Evolutionary conservation across 306 rosid species (phyloP), one percentile per base, ranked within the genome.

Genomic region (Citrullus amarus): DNA sequence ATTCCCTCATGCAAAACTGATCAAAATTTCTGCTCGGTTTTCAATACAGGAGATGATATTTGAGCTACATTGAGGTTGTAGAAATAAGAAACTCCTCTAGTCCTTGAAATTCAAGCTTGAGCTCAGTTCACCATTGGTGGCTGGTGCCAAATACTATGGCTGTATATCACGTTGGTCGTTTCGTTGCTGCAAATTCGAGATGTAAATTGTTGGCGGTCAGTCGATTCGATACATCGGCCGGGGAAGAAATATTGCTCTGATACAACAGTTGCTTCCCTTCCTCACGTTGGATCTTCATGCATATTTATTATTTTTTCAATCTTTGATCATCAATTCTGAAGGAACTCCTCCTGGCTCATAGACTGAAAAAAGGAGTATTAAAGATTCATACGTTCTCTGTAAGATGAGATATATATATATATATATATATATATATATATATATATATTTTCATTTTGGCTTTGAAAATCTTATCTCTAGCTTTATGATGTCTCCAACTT

Each of bases 21-120:
- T 76, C 9, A 12, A n/a, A 39, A 30, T 22, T 58, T 61, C 69
- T 41, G 56, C 20, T 81, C 28, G 44, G 13, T 76, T 78, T n/a
- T 36, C 81, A 51, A 69, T 60, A 43, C 80, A 87, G 90, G 90
- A 81, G 81, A 79, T 85, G 84, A 61, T 50, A 53, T 66, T 83
- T 57, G 88, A 82, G 28, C 65, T 63, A 55, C 51, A 53, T 34
- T 65, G 51, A 81, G 79, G 57, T 69, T 68, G 83, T 79, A 80
- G 79, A 78, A 9, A 56, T 65, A 39, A 18, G 30, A 38, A 82
- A 81, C 66, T 81, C 72, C 76, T 86, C 76, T 56, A 74, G 77
- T 59, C 79, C 71, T 68, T 66, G 38, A 83, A 83, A 76, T 85
- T 83, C 79, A 80, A 82, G 85, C 74, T 66, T 75, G 77, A 72